Conservation (phyloP, 768 basidiomycete species). For the Punctularia strigosozonata region DNA sequence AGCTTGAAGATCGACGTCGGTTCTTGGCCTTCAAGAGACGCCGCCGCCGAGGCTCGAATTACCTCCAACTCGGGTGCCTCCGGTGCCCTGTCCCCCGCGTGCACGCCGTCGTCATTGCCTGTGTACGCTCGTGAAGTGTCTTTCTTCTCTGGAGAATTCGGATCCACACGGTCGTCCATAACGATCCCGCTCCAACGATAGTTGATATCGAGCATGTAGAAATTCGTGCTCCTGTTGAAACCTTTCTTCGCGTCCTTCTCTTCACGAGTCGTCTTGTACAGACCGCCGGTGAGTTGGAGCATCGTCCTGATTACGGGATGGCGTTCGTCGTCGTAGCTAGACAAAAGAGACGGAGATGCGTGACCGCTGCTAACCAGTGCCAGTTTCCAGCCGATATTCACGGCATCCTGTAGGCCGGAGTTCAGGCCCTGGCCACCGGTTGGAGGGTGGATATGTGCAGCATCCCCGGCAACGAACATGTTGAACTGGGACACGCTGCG, state of each 20-base stretch:
- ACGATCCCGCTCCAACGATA: constrained; percentile 10
- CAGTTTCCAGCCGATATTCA: constrained; percentile 10
- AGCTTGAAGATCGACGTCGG: too few relatives aligned
- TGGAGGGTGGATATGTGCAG: constrained; percentile 2
- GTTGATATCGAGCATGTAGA: constrained; percentile 8
- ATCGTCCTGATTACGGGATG: constrained; percentile 9
- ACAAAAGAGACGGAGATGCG: constrained; percentile 6
- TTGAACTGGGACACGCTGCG: too few relatives aligned
- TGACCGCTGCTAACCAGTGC: constrained; percentile 7
- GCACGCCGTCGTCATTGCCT: background rate
- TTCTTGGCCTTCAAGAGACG: too few relatives aligned
- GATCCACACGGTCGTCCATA: constrained; percentile 1
- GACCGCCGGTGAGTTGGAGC: constrained; percentile 5
- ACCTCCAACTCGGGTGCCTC: constrained; percentile 6
- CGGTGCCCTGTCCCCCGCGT: constrained; percentile 10
- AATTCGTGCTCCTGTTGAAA: background rate
- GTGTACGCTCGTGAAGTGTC: background rate
- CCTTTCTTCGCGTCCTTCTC: too few relatives aligned
- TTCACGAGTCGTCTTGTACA: constrained; percentile 3
- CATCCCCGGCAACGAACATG: too few relatives aligned
- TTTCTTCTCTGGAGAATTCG: constrained; percentile 2
- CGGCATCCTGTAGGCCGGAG: constrained; percentile 7
- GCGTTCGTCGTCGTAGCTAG: constrained; percentile 9
- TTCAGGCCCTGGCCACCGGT: constrained; percentile 6
- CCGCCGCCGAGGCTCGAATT: too few relatives aligned